These are phyloP conservation scores for Wickerhamiella occidentalis DNA, from an alignment of 805 yeast species.

Conservation along the genomic window DNA sequence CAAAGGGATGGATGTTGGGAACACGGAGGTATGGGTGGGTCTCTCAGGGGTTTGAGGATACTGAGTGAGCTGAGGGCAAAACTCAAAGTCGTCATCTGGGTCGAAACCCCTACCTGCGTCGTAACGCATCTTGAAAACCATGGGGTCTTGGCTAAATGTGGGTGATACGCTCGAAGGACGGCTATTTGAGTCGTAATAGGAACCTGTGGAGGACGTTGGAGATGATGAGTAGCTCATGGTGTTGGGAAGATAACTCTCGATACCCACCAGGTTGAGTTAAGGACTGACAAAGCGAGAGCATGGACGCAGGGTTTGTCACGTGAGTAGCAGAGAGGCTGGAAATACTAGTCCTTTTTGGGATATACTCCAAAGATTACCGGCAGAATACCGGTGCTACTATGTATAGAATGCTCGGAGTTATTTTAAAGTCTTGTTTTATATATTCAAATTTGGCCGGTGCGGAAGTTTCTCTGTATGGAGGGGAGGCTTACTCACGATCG, in stretches of 20 bases:
- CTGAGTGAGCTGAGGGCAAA: conserved; percentile 38
- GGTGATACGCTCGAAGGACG: conserved; percentile 24
- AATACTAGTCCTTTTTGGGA: neutral
- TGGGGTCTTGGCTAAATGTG: conserved; percentile 20
- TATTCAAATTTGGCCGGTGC: too few species aligned
- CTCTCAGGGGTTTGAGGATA: neutral
- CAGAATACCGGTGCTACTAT: too few species aligned
- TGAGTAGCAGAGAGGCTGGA: neutral
- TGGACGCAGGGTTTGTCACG: conserved; percentile 11
- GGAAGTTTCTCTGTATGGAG: too few species aligned
- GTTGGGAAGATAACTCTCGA: conserved; percentile 5
- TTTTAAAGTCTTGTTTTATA: too few species aligned
- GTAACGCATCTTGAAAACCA: conserved; percentile 20
- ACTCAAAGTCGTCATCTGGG: conserved; percentile 57
- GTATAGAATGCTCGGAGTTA: too few species aligned
- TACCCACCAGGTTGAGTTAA: neutral
- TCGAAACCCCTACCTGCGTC: conserved; percentile 58
- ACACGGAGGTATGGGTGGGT: neutral
- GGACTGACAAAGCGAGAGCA: neutral
- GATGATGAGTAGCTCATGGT: conserved; percentile 18
- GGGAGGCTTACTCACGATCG: neutral
- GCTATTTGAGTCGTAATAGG: conserved; percentile 14
- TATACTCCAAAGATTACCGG: too few species aligned
- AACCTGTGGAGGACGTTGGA: conserved; percentile 19
- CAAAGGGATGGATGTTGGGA: neutral